phyloP scores from a whole-genome alignment of 2,329 filamentous ascomycete species.

The Colletotrichum eleusines region DNA sequence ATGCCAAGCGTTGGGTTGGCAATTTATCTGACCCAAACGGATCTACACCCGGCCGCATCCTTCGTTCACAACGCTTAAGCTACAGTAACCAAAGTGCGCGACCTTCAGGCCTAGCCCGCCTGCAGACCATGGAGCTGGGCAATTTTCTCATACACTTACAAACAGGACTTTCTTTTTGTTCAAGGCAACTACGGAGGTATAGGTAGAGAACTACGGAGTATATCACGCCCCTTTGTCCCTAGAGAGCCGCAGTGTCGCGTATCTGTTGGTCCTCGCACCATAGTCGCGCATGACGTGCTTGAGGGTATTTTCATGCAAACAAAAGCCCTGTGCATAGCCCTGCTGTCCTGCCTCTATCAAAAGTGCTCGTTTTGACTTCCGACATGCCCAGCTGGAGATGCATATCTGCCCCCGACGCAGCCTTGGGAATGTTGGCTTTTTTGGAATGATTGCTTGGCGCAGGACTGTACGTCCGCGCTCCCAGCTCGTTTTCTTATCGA shows the following conservation, averaged over 20 bases:
- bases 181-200: not conserved
- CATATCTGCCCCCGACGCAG: not conserved
- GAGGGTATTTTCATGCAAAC: constrained; percentile 6
- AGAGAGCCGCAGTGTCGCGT: not conserved
- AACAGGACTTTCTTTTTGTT: not conserved
- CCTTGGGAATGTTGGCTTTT: not conserved
- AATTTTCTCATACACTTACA: not conserved
- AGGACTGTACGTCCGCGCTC: not conserved
- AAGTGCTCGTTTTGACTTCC: not conserved
- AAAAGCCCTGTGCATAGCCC: not conserved
- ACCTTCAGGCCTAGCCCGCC: not conserved
- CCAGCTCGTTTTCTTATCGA: not conserved
- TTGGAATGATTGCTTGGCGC: not conserved
- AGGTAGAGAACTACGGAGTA: not conserved
- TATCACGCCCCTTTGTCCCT: not conserved
- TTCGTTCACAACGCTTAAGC: not conserved
- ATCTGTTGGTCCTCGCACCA: constrained; percentile 7
- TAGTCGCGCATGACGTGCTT: not conserved
- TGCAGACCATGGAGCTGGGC: not conserved
- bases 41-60: not conserved
- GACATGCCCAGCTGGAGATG: not conserved
- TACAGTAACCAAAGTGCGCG: not conserved
- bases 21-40: too few species aligned
- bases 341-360: not conserved
- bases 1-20: not conserved